Evolutionary conservation across 116 monocot genomes (phyloP).

Genomic region (Dioscorea cayenensis): DNA sequence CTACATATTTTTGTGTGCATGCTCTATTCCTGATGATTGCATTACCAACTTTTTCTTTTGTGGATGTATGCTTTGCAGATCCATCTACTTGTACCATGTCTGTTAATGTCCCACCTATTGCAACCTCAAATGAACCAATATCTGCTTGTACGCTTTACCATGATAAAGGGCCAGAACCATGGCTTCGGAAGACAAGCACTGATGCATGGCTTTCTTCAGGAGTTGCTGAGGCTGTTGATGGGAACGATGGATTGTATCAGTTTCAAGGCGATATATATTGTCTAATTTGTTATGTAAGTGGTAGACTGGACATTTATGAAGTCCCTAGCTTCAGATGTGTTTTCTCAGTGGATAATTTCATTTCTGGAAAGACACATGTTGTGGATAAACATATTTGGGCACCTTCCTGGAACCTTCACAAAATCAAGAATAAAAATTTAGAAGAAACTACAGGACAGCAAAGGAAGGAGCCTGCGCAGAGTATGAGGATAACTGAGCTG

Average conservation of each 20-base stretch:
- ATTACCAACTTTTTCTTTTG: slow-evolving; percentile 1
- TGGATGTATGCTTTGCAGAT: slow-evolving; percentile 42
- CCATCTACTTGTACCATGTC: slow-evolving; percentile 65
- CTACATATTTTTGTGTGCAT: neutral
- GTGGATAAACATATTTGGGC: slow-evolving; percentile 41
- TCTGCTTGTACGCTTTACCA: slow-evolving; percentile 87
- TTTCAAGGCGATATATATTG: slow-evolving; percentile 90
- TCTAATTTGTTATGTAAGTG: slow-evolving; percentile 80
- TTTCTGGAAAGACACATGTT: slow-evolving; percentile 69
- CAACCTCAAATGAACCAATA: slow-evolving; percentile 46
- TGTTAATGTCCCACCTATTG: slow-evolving; percentile 42
- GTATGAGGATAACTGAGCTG: slow-evolving; percentile 66
- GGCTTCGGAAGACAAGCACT: slow-evolving; percentile 84
- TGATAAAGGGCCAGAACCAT: slow-evolving; percentile 90
- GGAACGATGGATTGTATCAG: slow-evolving; percentile 61
- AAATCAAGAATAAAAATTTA: slow-evolving; percentile 15
- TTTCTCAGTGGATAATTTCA: slow-evolving; percentile 62
- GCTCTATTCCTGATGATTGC: neutral
- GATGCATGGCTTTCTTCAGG: slow-evolving; percentile 99
- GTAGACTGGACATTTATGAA: slow-evolving; percentile 81
- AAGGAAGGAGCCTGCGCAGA: slow-evolving; percentile 43
- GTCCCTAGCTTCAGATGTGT: slow-evolving; percentile 81
- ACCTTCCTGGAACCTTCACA: slow-evolving; percentile 16
- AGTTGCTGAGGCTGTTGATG: slow-evolving; percentile 66
- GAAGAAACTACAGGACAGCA: slow-evolving; percentile 19